phyloP scores from a whole-genome alignment of 2,329 filamentous ascomycete genomes.

The Aspergillus sp. region DNA sequence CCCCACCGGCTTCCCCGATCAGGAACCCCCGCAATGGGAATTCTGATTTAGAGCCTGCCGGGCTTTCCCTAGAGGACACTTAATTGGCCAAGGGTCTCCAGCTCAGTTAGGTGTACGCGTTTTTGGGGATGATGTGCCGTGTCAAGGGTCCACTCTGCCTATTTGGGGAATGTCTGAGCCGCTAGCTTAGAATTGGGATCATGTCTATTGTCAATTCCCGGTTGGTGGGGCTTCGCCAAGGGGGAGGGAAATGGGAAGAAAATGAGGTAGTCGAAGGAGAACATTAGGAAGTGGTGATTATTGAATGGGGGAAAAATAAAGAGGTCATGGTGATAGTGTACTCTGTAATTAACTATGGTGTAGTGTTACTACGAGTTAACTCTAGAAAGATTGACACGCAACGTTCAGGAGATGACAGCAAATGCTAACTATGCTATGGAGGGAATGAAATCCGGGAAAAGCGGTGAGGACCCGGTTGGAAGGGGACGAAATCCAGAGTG shows the following conservation, averaged over 20 bases:
- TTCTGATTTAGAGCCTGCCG: slow-evolving; percentile 15
- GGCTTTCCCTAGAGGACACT: background rate
- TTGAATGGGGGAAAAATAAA: no score
- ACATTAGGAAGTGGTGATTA: no score
- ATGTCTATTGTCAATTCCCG: background rate
- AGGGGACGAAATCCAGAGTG: background rate
- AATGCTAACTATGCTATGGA: slow-evolving; percentile 1
- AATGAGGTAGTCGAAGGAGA: background rate
- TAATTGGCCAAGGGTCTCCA: slow-evolving; percentile 14
- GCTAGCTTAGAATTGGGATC: slow-evolving; percentile 19
- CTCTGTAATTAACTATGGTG: no score
- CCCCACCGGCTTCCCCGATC: slow-evolving; percentile 18
- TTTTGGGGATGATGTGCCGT: slow-evolving; percentile 26
- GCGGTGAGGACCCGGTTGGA: slow-evolving; percentile 19
- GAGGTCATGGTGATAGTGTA: no score
- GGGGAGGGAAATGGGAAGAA: background rate
- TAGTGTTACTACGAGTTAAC: no score
- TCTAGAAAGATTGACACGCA: slow-evolving; percentile 4
- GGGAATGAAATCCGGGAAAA: slow-evolving; percentile 10
- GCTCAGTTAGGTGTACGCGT: slow-evolving; percentile 19
- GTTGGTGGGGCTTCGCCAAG: background rate
- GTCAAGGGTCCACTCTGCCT: slow-evolving; percentile 14
- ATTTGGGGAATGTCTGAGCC: slow-evolving; percentile 16
- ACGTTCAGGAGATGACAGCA: slow-evolving; percentile 9
- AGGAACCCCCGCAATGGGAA: slow-evolving; percentile 16